These are phyloP conservation scores for Aspergillus uvarum DNA, from an alignment of 2,329 filamentous ascomycete genomes.

Conservation along the genomic window DNA sequence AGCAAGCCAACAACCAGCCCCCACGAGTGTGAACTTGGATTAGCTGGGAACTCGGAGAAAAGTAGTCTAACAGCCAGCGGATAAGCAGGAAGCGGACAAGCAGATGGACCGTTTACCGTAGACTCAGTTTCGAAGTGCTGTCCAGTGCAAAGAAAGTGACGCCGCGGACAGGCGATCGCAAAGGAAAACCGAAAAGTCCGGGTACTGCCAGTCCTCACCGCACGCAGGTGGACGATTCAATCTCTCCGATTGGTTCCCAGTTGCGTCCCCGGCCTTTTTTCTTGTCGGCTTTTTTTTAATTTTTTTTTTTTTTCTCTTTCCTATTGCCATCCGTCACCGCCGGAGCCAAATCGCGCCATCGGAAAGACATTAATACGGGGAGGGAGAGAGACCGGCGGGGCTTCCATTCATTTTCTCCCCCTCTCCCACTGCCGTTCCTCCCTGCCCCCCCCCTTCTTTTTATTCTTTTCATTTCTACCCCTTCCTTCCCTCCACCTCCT, in stretches of 20 bases:
- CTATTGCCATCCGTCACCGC: conserved; percentile 30
- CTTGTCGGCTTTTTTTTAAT: neutral
- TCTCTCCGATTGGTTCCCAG: neutral
- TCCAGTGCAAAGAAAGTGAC: too few relatives aligned
- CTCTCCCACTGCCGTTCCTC: conserved; percentile 15
- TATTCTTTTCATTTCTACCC: conserved; percentile 3
- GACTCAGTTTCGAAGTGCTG: too few relatives aligned
- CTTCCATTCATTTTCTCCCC: conserved; percentile 3
- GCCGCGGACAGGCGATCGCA: too few relatives aligned
- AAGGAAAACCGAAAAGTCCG: neutral
- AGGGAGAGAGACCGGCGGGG: neutral
- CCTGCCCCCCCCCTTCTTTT: conserved; percentile 21
- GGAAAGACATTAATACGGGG: conserved; percentile 20
- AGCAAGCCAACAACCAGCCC: neutral
- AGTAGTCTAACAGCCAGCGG: neutral
- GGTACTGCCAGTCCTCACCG: neutral
- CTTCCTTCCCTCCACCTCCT: too few relatives aligned
- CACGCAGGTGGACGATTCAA: neutral
- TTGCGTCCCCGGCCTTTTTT: neutral
- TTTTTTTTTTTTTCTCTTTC: neutral
- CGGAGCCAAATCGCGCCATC: conserved; percentile 32
- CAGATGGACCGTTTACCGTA: too few relatives aligned
- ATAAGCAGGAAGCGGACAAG: neutral
- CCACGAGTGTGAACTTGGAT: neutral
- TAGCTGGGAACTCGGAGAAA: neutral